Evolutionary conservation across 768 basidiomycete species (phyloP), one percentile per base, ranked within the genome.

Genomic region (Rubroboletus satanas): DNA sequence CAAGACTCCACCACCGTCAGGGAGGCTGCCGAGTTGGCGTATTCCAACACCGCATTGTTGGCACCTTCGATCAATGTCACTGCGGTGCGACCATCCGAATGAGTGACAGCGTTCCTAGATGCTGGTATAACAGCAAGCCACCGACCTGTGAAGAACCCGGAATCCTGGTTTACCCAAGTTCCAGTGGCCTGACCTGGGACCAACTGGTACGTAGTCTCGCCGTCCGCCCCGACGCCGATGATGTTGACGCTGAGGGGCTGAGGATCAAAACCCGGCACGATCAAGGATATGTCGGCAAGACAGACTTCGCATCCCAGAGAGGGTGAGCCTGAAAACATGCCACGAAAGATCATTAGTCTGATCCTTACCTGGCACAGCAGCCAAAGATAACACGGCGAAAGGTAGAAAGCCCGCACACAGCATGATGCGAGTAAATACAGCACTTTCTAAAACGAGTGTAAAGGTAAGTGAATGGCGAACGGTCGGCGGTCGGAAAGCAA

Each of bases 211-310:
- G 79, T 79, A 14, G 79, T 79, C 43, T 67, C 63, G 18, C 77
- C 76, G 53, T 74, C 65, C 14, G 62, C 43, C 7, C 74, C 78
- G 17, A 75, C 74, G 10, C 78, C 77, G n/a, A 78, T 38, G 37
- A 71, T 63, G 56, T 72, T 68, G 41, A 73, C 78, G 49, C 75
- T 73, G 39, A 79, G 56, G 9, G 76, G 74, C 62, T 76, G 75
- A 17, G 73, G 71, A 52, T 79, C 74, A 49, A 78, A 77, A 31
- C 72, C 77, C 1, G 77, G 79, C 51, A 81, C 69, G 54, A 71
- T 77, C 37, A 79, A 62, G n/a, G 79, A 76, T 7, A 41, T 15
- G 15, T 60, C 37, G n/a, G 63, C 59, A 26, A 36, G 43, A 37
- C 57, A 54, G 41, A 47, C 58, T 62, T 48, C 37, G 6, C 35